Percentiles rank a stretch among this genome's conserved stretches.
phyloP scores from a whole-genome alignment of 805 yeast genomes.

The Candida patagonica region DNA sequence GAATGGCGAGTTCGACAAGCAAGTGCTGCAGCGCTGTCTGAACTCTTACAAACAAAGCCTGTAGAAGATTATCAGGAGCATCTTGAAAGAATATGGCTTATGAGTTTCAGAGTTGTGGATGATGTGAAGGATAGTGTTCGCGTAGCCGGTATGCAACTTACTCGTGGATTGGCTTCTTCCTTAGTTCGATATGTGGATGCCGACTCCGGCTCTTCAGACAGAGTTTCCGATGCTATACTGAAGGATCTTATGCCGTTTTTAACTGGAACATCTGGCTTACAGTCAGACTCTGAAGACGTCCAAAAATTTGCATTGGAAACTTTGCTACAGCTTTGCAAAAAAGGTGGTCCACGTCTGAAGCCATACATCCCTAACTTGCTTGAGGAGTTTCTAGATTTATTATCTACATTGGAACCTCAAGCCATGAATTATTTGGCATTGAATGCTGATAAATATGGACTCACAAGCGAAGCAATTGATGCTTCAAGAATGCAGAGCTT shows the following conservation, averaged over 20 bases:
- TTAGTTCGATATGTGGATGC: conserved; percentile 49
- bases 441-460: conserved; percentile 81
- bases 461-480: conserved; percentile 65
- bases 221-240: conserved; percentile 40
- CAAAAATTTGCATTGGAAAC: conserved; percentile 69
- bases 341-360: conserved; percentile 45
- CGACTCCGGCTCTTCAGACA: conserved; percentile 30
- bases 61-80: conserved; percentile 35
- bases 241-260: conserved; percentile 65
- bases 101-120: conserved; percentile 84
- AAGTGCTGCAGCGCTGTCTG: conserved; percentile 59
- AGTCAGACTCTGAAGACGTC: conserved; percentile 82
- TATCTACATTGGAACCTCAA: conserved; percentile 90
- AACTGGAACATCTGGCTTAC: conserved; percentile 66
- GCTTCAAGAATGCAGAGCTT: conserved; percentile 64
- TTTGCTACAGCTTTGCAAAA: conserved; percentile 58
- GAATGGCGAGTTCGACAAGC: conserved; percentile 96
- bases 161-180: conserved; percentile 55
- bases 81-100: conserved; percentile 61
- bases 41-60: conserved; percentile 55
- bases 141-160: conserved; percentile 61
- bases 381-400: conserved; percentile 56
- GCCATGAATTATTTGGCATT: conserved; percentile 73
- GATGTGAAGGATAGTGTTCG: conserved; percentile 93
- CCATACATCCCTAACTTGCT: conserved; percentile 63